These are phyloP conservation scores for Cucurbita argyrosperma DNA, from an alignment of 306 rosid species.

Conservation along the genomic window DNA sequence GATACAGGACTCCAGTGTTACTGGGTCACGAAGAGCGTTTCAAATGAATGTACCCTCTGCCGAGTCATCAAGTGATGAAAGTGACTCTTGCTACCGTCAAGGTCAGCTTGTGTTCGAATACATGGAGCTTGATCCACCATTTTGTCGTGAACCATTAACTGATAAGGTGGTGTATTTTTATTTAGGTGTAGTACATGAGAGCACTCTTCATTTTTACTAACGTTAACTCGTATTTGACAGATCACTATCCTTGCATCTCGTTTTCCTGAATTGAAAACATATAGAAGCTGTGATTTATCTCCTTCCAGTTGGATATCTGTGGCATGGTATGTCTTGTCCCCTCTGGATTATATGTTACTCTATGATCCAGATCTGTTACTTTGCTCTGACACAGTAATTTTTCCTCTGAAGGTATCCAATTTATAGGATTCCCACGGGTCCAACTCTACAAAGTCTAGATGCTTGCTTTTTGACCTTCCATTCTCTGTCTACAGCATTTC, in stretches of 20 bases:
- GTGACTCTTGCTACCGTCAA: constrained; percentile 43
- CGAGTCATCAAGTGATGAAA: constrained; percentile 65
- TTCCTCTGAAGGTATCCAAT: constrained; percentile 66
- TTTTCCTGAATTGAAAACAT: constrained; percentile 65
- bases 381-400: background rate
- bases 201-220: constrained; percentile 6
- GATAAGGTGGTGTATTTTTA: constrained; percentile 48
- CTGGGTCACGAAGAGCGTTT: constrained; percentile 30
- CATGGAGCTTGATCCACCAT: constrained; percentile 64
- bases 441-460: constrained; percentile 63
- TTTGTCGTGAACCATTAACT: constrained; percentile 70
- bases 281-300: constrained; percentile 70
- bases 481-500: constrained; percentile 44
- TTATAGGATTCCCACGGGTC: constrained; percentile 91
- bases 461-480: constrained; percentile 86
- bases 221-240: constrained; percentile 30
- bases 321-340: constrained; percentile 46
- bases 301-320: constrained; percentile 88
- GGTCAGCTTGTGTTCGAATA: constrained; percentile 58
- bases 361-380: background rate
- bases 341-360: background rate
- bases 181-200: background rate
- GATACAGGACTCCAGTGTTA: constrained; percentile 21
- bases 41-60: constrained; percentile 26
- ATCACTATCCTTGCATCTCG: constrained; percentile 47